phyloP scores from a whole-genome alignment of 2,329 filamentous ascomycete genomes.

The Alternaria consortialis region DNA sequence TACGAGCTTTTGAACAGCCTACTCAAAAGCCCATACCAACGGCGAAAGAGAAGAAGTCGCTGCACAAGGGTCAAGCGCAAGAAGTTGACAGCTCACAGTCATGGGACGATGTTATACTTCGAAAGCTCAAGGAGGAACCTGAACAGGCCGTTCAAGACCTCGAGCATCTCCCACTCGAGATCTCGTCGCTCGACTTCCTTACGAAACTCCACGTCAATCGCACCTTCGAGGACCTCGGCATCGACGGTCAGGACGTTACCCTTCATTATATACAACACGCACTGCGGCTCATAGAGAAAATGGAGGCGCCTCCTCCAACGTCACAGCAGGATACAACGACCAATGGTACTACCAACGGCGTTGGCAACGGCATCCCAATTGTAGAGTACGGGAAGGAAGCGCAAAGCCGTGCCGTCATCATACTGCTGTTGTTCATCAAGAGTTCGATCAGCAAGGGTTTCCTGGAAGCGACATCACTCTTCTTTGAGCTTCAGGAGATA shows the following conservation, averaged over 20 bases:
- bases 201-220: slow-evolving; percentile 47
- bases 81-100: slow-evolving; percentile 16
- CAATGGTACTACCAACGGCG: slow-evolving; percentile 9
- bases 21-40: neutral
- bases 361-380: slow-evolving; percentile 7
- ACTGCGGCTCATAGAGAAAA: slow-evolving; percentile 47
- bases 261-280: slow-evolving; percentile 51
- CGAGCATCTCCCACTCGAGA: slow-evolving; percentile 47
- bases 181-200: slow-evolving; percentile 51
- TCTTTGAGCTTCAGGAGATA: slow-evolving; percentile 54
- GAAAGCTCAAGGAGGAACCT: slow-evolving; percentile 32
- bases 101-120: slow-evolving; percentile 34
- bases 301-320: slow-evolving; percentile 27
- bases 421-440: slow-evolving; percentile 51
- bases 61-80: neutral
- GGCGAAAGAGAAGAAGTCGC: neutral
- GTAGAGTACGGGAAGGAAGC: slow-evolving; percentile 45
- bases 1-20: neutral
- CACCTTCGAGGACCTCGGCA: slow-evolving; percentile 31
- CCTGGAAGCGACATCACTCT: slow-evolving; percentile 41
- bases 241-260: slow-evolving; percentile 40
- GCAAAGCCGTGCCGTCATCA: slow-evolving; percentile 47
- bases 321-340: slow-evolving; percentile 4
- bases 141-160: slow-evolving; percentile 38
- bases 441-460: slow-evolving; percentile 49